Conservation (phyloP, 106 monocot genomes). For the Ottelia alismoides region DNA sequence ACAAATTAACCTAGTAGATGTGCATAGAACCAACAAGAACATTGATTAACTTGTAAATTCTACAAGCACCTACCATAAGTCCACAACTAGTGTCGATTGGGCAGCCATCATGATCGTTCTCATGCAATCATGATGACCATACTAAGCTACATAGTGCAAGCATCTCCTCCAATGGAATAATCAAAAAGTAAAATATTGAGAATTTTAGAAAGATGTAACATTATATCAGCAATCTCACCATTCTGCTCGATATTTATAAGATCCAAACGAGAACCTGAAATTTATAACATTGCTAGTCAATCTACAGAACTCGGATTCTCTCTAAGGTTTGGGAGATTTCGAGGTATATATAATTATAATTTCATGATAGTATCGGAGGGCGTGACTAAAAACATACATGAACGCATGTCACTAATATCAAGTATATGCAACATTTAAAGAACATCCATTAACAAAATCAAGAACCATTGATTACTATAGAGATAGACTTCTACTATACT, state of each 20-base stretch:
- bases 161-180: constrained; percentile 17
- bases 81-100: constrained; percentile 8
- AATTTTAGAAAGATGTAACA: neutral
- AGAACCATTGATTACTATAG: neutral
- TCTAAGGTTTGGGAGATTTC: too few species aligned
- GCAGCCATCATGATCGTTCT: constrained; percentile 17
- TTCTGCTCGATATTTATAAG: too few species aligned
- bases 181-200: constrained; percentile 20
- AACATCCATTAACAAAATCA: constrained; percentile 1
- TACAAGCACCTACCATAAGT: constrained; percentile 26
- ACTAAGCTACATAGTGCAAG: constrained; percentile 26
- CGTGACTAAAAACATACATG: too few species aligned
- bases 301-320: too few species aligned
- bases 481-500: too few species aligned
- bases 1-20: neutral
- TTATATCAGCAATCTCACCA: neutral
- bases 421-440: constrained; percentile 23
- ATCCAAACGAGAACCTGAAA: too few species aligned
- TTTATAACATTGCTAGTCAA: too few species aligned
- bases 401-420: constrained; percentile 22
- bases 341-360: too few species aligned
- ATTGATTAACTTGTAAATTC: too few species aligned
- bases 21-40: too few species aligned
- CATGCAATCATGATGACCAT: constrained; percentile 19
- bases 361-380: too few species aligned